Evolutionary conservation across 2,329 filamentous ascomycete species (phyloP).

Genomic region (Didymella lethalis): DNA sequence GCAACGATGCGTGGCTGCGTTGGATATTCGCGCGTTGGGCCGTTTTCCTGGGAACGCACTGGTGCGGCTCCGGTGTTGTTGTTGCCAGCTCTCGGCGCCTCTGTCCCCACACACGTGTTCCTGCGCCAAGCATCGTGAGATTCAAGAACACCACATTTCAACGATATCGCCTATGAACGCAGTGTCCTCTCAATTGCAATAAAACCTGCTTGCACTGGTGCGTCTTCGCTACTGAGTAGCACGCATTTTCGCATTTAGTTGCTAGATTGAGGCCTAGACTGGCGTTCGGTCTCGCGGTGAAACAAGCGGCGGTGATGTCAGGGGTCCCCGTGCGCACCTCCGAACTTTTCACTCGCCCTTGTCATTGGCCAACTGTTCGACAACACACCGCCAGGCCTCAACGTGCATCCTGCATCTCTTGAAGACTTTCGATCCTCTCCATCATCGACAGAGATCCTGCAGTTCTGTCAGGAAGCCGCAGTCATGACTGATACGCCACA

Average conservation of each 20-base stretch:
- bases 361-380: slow-evolving; percentile 34
- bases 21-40: neutral
- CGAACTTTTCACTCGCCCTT: slow-evolving; percentile 35
- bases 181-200: neutral
- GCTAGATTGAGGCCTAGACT: slow-evolving; percentile 8
- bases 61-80: slow-evolving; percentile 10
- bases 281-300: slow-evolving; percentile 15
- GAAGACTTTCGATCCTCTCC: slow-evolving; percentile 7
- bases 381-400: slow-evolving; percentile 31
- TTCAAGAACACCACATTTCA: slow-evolving; percentile 1
- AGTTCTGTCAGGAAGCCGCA: slow-evolving; percentile 3
- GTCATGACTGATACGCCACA: slow-evolving; percentile 43
- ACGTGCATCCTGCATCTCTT: slow-evolving; percentile 9
- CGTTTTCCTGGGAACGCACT: neutral
- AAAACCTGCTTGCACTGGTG: slow-evolving; percentile 1
- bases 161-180: neutral
- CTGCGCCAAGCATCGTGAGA: slow-evolving; percentile 19
- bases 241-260: neutral
- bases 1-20: neutral
- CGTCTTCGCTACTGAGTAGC: neutral
- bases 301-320: slow-evolving; percentile 40
- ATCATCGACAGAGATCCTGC: neutral
- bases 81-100: neutral
- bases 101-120: slow-evolving; percentile 18
- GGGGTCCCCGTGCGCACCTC: slow-evolving; percentile 25